Base-by-base conservation (phyloP, 768 basidiomycete genomes). In the Agaricus subrufescens region DNA sequence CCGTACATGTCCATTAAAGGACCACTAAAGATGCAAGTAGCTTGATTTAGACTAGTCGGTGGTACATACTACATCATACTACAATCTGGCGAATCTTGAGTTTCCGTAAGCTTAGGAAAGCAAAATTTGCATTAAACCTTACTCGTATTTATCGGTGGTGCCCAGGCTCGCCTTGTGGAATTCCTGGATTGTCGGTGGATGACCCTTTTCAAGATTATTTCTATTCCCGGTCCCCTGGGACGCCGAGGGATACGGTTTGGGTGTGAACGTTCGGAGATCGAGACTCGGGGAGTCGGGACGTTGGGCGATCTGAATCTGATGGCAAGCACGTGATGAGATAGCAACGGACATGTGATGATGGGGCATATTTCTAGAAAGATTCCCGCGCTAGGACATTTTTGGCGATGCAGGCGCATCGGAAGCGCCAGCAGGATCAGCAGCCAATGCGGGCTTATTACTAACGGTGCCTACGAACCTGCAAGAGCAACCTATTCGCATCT, bases 271-370 rank as follows among this genome's bases (percentile, higher is more conserved):
- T 19, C 19, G 55, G 40, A 37, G 40, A 46, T 56, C 42, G 55
- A 42, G 8, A 15, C 55, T 7, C 34, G 34, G 19, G 19, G 19
- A 19, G 7, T 34, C 34, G 34, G 34, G 54, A 15, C 31, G 23
- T 45, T 26, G 34, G 26, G 27, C 19, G 54, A 49, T 19, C 19
- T 19, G 19, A 11, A 34, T 49, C 40, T n/a, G 29, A 43, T 44
- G 44, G 34, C 15, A 31, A 1, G 42, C 49, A 56, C 44, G 55
- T 56, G 49, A 50, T 8, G 26, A 15, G 31, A 25, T 50, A 25
- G 44, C 56, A 57, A 57, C 44, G n/a, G 29, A 26, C 42, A 52
- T 57, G 49, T 51, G 56, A 57, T 43, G 59, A 57, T 50, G n/a
- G 37, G 7, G 10, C 15, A 2, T 9, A 27, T 15, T 54, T 46